Evolutionary conservation across 2,329 filamentous ascomycete species (phyloP), one percentile per base, ranked within the genome.

Genomic region (Fusarium protoensiforme): DNA sequence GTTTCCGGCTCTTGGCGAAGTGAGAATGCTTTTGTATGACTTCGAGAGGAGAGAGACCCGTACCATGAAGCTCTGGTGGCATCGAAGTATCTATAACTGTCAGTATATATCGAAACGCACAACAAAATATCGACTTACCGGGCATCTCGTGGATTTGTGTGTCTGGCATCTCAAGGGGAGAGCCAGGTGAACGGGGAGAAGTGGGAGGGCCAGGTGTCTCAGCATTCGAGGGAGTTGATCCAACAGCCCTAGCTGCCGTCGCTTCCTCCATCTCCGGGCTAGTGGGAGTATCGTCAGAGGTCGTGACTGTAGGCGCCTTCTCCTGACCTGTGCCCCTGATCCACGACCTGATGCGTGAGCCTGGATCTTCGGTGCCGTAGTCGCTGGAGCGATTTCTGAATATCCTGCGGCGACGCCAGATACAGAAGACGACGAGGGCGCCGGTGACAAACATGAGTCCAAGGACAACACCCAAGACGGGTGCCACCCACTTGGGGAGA

Each of bases 391-490:
- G 79, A 63, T 79, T 80, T 61, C 79, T 80, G 58, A 87, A 78
- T n/a, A 84, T 75, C 74, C 81, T 84, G 64, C 87, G 84, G 2
- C 86, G 85, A 9, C 87, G 85, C 80, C 86, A 89, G 22, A 92
- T 82, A 22, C 90, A 82, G 46, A 89, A 83, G 7, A 83, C 82
- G 16, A 91, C 84, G 27, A 87, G 81, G 7, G 88, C 68, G 20
- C 86, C 85, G 1, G 87, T 87, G 43, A 92, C 59, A 57, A 90
- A 81, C 51, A 91, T 85, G 43, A 92, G 73, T 4, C 89, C 90
- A 2, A 91, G 83, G 6, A 92, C 86, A 5, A 91, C 89, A 18
- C 90, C 90, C 0, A 92, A 81, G 3, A 93, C 87, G 1, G 91
- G 90, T 0, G 86, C 87, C 2, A 92, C 85, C 85, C 89, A 92